A percentile compares a stretch with the other conserved stretches of the same genome.
phyloP scores from a whole-genome alignment of 2,329 filamentous ascomycete species.

The Didymella keratinophila region DNA sequence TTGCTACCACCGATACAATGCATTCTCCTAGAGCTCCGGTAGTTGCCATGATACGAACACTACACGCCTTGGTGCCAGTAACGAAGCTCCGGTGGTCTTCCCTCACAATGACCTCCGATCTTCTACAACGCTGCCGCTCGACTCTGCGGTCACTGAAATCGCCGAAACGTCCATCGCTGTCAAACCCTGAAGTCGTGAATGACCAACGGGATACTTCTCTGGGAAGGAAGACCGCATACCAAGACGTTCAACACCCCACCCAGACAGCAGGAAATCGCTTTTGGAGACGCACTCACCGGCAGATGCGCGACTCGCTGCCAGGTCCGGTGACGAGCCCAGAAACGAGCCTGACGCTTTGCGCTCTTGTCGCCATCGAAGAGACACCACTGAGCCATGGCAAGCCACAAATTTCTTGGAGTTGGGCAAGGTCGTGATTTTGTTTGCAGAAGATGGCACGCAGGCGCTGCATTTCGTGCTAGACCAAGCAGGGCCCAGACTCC shows the following conservation, averaged over 20 bases:
- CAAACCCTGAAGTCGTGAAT: background rate
- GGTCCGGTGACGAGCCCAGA: conserved; percentile 24
- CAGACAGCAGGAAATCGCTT: conserved; percentile 7
- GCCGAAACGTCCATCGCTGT: background rate
- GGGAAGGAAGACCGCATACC: conserved; percentile 22
- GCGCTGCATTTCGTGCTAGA: conserved; percentile 25
- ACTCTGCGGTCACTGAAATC: background rate
- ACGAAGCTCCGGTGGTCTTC: background rate
- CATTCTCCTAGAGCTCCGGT: conserved; percentile 7
- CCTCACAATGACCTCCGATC: background rate
- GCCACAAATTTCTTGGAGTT: conserved; percentile 33
- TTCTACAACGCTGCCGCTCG: background rate
- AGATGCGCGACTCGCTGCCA: conserved; percentile 22
- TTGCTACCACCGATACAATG: conserved; percentile 11
- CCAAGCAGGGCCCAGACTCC: conserved; percentile 32
- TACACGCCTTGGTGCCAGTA: conserved; percentile 6
- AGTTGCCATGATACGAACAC: conserved; percentile 6
- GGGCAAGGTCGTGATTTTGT: conserved; percentile 22
- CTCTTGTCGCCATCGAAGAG: conserved; percentile 32
- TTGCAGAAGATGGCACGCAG: conserved; percentile 14
- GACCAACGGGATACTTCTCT: conserved; percentile 9
- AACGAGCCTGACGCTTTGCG: conserved; percentile 19
- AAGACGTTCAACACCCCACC: conserved; percentile 20
- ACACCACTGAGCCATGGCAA: conserved; percentile 32
- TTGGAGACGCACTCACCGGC: conserved; percentile 14